Evolutionary conservation across 2,329 filamentous ascomycete genomes (phyloP).

Genomic region (Nemania bipapillata): DNA sequence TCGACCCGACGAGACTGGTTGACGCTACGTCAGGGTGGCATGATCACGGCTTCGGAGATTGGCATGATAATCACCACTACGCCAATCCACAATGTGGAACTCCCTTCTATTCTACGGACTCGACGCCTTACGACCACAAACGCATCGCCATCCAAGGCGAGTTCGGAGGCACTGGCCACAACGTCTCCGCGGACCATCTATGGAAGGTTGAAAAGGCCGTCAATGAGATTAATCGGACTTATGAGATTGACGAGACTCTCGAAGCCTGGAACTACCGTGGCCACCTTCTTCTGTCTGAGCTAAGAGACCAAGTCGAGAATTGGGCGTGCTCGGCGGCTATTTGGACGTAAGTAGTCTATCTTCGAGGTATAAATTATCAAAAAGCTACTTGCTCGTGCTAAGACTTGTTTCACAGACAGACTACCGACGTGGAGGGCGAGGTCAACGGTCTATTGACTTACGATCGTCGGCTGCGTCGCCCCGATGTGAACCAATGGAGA

Average conservation of each 20-base stretch:
- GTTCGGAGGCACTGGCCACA: conserved; percentile 75
- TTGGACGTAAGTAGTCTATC: conserved; percentile 63
- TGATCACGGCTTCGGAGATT: conserved; percentile 76
- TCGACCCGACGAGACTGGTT: conserved; percentile 73
- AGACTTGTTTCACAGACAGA: conserved; percentile 59
- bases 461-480: conserved; percentile 69
- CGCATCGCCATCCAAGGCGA: conserved; percentile 77
- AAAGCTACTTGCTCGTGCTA: conserved; percentile 12
- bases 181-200: conserved; percentile 70
- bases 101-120: conserved; percentile 70
- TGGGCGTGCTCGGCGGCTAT: conserved; percentile 74
- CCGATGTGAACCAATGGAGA: conserved; percentile 68
- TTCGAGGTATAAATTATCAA: neutral
- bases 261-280: conserved; percentile 74
- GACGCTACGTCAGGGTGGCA: conserved; percentile 73
- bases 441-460: conserved; percentile 78
- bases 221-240: conserved; percentile 71
- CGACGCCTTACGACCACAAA: conserved; percentile 65
- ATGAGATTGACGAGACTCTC: conserved; percentile 70
- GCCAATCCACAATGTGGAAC: conserved; percentile 76
- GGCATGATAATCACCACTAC: conserved; percentile 76
- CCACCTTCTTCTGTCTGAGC: conserved; percentile 68
- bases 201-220: conserved; percentile 73
- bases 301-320: conserved; percentile 68
- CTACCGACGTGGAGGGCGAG: conserved; percentile 78